Conservation (phyloP, 805 yeast genomes). For the Saturnispora halmiae region DNA sequence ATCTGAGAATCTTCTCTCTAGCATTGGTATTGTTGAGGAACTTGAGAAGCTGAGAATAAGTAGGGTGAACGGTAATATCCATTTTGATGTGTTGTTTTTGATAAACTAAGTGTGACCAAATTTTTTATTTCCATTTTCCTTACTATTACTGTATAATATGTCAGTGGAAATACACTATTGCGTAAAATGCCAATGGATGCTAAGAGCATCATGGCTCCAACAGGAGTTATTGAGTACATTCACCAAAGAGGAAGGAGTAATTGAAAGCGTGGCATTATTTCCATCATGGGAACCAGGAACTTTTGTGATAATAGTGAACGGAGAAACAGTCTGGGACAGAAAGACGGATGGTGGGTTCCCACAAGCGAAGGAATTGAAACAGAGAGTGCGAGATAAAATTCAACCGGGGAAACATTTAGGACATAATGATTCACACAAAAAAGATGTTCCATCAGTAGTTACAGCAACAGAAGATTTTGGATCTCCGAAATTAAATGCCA, state of each 20-base stretch:
- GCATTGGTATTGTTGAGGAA: constrained; percentile 60
- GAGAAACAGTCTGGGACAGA: constrained; percentile 52
- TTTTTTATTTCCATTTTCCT: background rate
- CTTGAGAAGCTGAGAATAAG: constrained; percentile 48
- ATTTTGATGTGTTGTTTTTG: background rate
- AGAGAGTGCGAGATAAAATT: constrained; percentile 50
- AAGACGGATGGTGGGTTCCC: constrained; percentile 66
- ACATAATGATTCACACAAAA: constrained; percentile 42
- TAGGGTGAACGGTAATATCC: constrained; percentile 43
- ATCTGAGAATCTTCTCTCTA: constrained; percentile 71
- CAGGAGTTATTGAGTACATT: constrained; percentile 85
- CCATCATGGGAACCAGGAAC: constrained; percentile 44
- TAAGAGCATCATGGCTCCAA: constrained; percentile 79
- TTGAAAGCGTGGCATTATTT: constrained; percentile 44
- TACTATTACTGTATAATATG: background rate
- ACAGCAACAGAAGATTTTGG: constrained; percentile 7
- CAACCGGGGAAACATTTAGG: constrained; percentile 49
- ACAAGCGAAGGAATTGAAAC: constrained; percentile 71
- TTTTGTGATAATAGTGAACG: constrained; percentile 40
- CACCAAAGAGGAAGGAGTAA: constrained; percentile 27
- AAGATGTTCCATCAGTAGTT: background rate
- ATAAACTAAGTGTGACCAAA: background rate
- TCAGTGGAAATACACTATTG: constrained; percentile 65
- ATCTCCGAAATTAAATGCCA: constrained; percentile 11
- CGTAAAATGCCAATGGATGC: constrained; percentile 79